These are phyloP conservation scores for Gossypium davidsonii DNA, from an alignment of 441 rosid genomes.

Conservation along the genomic window DNA sequence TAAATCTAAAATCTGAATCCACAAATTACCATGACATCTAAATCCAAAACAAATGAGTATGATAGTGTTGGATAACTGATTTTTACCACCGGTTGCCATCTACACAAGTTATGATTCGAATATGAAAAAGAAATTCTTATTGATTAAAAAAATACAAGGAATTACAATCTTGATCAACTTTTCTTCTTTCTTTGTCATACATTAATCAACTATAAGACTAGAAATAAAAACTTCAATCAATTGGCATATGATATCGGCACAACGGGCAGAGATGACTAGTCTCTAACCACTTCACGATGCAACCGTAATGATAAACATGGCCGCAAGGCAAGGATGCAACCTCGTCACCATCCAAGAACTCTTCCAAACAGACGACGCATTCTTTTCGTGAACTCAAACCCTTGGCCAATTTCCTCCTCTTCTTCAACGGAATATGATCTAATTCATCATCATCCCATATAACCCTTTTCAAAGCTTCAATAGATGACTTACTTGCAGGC, in stretches of 20 bases:
- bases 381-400: not conserved
- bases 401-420: not conserved
- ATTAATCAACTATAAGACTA: not conserved
- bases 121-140: too few species aligned
- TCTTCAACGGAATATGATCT: not conserved
- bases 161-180: not conserved
- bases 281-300: slow-evolving; percentile 19
- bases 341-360: slow-evolving; percentile 1
- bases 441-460: not conserved
- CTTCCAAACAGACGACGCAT: slow-evolving; percentile 21
- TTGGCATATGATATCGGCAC: slow-evolving; percentile 15
- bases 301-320: slow-evolving; percentile 19
- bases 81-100: too few species aligned
- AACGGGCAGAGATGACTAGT: slow-evolving; percentile 21
- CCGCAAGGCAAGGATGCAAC: slow-evolving; percentile 15
- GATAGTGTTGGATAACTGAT: too few species aligned
- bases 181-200: not conserved
- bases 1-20: too few species aligned
- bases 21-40: too few species aligned
- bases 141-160: too few species aligned
- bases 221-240: not conserved
- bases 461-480: slow-evolving; percentile 11
- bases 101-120: too few species aligned
- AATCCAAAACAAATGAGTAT: too few species aligned
- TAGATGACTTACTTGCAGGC: slow-evolving; percentile 15